Percentiles rank a stretch among this genome's conserved stretches.
Conservation (phyloP, 441 rosid species). For the Syzygium malaccense region DNA sequence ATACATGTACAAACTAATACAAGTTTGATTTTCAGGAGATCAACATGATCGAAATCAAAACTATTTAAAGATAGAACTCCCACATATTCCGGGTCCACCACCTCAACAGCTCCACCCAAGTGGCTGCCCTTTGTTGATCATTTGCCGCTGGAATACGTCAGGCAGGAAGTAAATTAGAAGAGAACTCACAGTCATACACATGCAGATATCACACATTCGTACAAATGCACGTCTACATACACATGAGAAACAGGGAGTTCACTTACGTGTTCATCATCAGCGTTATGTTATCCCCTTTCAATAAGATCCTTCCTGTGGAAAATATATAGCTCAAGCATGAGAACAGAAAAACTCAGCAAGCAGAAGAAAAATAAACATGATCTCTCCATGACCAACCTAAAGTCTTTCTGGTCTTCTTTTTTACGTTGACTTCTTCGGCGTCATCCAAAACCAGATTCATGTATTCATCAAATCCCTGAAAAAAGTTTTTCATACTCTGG, state of each 20-base stretch:
- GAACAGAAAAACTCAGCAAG: not conserved
- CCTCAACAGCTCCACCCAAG: not conserved
- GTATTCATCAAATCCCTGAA: constrained; percentile 89
- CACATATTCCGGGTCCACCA: not conserved
- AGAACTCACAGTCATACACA: not conserved
- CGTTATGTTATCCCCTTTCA: constrained; percentile 83
- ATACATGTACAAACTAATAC: not conserved
- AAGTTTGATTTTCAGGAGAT: not conserved
- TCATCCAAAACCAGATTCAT: constrained; percentile 92
- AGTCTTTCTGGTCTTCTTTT: constrained; percentile 76
- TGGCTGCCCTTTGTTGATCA: not conserved
- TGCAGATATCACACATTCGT: not conserved
- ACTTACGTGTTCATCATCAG: constrained; percentile 88
- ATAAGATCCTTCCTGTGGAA: constrained; percentile 69
- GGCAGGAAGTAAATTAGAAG: not conserved
- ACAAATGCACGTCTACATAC: not conserved
- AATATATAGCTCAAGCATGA: not conserved
- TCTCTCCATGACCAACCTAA: constrained; percentile 37
- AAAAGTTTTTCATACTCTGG: not conserved
- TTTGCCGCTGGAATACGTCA: not conserved
- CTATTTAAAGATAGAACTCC: not conserved
- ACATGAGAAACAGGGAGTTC: not conserved
- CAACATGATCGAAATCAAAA: not conserved
- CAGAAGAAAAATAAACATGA: not conserved
- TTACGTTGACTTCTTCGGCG: constrained; percentile 82